These are phyloP conservation scores for Aureoboletus auriporus DNA, from an alignment of 768 basidiomycete species.

Conservation along the genomic window DNA sequence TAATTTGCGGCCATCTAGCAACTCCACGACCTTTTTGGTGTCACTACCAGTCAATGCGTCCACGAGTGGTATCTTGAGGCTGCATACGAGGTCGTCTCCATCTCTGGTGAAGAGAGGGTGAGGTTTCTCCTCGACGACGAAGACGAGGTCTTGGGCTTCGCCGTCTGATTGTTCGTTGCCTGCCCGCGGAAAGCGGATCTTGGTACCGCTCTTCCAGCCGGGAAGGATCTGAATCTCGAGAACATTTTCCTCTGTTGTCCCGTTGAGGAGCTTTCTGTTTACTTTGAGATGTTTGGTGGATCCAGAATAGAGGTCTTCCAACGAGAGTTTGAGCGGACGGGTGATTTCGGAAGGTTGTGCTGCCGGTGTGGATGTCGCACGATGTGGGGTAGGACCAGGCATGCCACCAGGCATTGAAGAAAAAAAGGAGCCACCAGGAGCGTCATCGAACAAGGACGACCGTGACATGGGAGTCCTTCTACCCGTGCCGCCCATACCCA, in stretches of 20 bases:
- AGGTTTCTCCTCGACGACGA: constrained; percentile 94
- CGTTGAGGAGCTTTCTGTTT: constrained; percentile 65
- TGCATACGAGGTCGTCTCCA: constrained; percentile 73
- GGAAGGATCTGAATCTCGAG: constrained; percentile 78
- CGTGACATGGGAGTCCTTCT: constrained; percentile 23
- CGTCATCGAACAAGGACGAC: constrained; percentile 33
- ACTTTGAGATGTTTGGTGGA: constrained; percentile 87
- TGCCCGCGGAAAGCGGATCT: constrained; percentile 82
- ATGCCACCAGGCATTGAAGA: constrained; percentile 53
- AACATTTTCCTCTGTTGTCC: constrained; percentile 79
- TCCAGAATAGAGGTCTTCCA: constrained; percentile 85
- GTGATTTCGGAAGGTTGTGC: constrained; percentile 56
- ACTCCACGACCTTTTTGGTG: constrained; percentile 55
- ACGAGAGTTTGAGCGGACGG: constrained; percentile 77
- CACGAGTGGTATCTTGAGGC: constrained; percentile 65
- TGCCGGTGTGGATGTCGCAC: constrained; percentile 27
- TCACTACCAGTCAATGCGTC: constrained; percentile 71
- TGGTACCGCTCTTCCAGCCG: constrained; percentile 96
- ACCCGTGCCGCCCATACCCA: constrained; percentile 42
- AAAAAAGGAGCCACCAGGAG: constrained; percentile 37
- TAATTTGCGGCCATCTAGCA: constrained; percentile 77
- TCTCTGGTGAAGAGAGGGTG: constrained; percentile 73
- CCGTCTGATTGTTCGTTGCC: constrained; percentile 73
- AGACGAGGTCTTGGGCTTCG: constrained; percentile 87
- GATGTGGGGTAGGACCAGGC: constrained; percentile 42